Percentiles rank a stretch among this genome's conserved stretches.
Evolutionary conservation across 331 rosid species (phyloP).

Genomic region (Stylosanthes scabra): DNA sequence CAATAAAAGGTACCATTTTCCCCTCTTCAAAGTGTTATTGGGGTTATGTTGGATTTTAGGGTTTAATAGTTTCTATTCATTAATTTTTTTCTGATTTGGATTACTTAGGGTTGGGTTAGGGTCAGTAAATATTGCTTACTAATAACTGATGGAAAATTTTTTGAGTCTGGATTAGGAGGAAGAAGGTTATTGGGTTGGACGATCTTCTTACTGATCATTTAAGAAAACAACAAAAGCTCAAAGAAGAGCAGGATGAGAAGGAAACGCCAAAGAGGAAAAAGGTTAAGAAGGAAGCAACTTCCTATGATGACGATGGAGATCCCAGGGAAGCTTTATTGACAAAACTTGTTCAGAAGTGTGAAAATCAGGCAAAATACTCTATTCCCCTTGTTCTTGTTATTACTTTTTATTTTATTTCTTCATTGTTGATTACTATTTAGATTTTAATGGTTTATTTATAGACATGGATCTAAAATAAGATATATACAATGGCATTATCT

Average conservation of each 20-base stretch:
- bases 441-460: too few relatives aligned
- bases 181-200: constrained; percentile 86
- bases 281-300: constrained; percentile 46
- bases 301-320: constrained; percentile 71
- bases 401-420: constrained; percentile 1
- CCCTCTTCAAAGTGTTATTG: constrained; percentile 1
- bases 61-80: constrained; percentile 30
- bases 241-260: constrained; percentile 54
- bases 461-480: too few relatives aligned
- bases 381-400: background rate
- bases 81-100: constrained; percentile 7
- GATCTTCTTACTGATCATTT: constrained; percentile 82
- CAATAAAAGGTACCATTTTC: too few relatives aligned
- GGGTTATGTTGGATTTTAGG: constrained; percentile 35
- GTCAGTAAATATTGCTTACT: background rate
- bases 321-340: constrained; percentile 64
- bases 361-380: constrained; percentile 58
- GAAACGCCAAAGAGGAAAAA: constrained; percentile 39
- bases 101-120: constrained; percentile 18
- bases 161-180: constrained; percentile 68
- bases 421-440: too few relatives aligned
- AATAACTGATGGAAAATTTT: background rate
- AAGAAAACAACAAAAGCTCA: constrained; percentile 62
- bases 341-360: constrained; percentile 76
- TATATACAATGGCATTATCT: constrained; percentile 4